Evolutionary conservation across 176 grass and related monocot species (phyloP).

Genomic region (Elaeis guineensis): DNA sequence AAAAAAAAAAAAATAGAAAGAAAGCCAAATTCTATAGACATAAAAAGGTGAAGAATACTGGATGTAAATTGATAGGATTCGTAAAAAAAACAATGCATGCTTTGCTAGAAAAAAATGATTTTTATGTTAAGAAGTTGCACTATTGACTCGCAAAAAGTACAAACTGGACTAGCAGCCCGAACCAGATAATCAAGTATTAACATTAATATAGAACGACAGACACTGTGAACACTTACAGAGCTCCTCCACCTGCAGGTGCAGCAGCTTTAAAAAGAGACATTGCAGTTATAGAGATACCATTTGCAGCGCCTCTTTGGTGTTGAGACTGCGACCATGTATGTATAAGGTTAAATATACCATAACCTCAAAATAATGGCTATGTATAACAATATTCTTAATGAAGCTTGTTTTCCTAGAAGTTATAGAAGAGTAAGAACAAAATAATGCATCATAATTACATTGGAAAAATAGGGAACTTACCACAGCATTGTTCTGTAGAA

Average conservation of each 20-base stretch:
- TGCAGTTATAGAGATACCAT: constrained; percentile 43
- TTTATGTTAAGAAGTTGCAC: too few species aligned
- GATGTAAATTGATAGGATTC: too few species aligned
- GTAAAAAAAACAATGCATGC: too few species aligned
- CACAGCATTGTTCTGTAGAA: constrained; percentile 79
- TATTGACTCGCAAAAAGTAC: too few species aligned
- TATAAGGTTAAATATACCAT: not conserved
- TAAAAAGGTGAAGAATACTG: too few species aligned
- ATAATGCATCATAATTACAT: not conserved
- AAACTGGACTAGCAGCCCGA: too few species aligned
- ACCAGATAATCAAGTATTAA: too few species aligned
- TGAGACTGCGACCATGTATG: constrained; percentile 30
- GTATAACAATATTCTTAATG: not conserved
- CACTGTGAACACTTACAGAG: constrained; percentile 41
- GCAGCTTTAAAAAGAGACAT: constrained; percentile 70
- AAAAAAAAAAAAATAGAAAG: too few species aligned
- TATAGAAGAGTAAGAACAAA: not conserved
- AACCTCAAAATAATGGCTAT: not conserved
- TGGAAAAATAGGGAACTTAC: constrained; percentile 19
- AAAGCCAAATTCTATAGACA: too few species aligned
- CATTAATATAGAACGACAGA: too few species aligned
- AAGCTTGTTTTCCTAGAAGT: constrained; percentile 4
- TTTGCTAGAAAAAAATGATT: too few species aligned
- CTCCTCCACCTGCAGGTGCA: constrained; percentile 53
- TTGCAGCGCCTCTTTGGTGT: constrained; percentile 69